phyloP scores from a whole-genome alignment of 2,329 filamentous ascomycete genomes.

The Monosporascus cannonballus region DNA sequence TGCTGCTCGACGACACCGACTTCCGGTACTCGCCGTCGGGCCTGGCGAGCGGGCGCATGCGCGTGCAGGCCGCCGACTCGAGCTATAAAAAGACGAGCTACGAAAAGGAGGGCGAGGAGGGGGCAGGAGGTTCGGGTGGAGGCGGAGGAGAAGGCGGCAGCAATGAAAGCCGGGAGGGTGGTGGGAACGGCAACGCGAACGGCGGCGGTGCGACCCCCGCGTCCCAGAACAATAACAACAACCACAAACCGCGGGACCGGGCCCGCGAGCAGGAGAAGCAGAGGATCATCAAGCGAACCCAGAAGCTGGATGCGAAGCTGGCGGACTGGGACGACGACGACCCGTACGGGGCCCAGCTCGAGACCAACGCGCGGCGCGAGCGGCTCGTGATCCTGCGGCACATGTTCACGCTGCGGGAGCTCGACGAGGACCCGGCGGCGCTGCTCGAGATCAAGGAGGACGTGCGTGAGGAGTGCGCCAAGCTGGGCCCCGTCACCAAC shows the following conservation, averaged over 20 bases:
- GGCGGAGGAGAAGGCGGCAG: slow-evolving; percentile 12
- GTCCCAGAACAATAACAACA: slow-evolving; percentile 30
- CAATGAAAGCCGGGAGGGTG: slow-evolving; percentile 2
- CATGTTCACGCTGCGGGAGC: slow-evolving; percentile 84
- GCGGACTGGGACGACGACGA: slow-evolving; percentile 96
- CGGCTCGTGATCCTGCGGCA: slow-evolving; percentile 83
- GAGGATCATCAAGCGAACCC: slow-evolving; percentile 86
- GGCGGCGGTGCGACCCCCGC: background rate
- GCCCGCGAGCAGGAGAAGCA: slow-evolving; percentile 64
- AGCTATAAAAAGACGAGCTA: slow-evolving; percentile 89
- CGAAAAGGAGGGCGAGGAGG: slow-evolving; percentile 30
- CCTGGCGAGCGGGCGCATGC: slow-evolving; percentile 59
- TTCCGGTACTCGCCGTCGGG: slow-evolving; percentile 60
- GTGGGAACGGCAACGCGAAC: slow-evolving; percentile 11
- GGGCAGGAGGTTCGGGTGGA: slow-evolving; percentile 6
- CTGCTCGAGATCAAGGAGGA: slow-evolving; percentile 92
- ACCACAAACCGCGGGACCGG: slow-evolving; percentile 39
- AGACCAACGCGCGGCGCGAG: slow-evolving; percentile 54
- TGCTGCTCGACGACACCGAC: slow-evolving; percentile 73
- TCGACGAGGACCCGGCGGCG: slow-evolving; percentile 77
- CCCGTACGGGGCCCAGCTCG: slow-evolving; percentile 44
- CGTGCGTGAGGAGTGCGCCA: slow-evolving; percentile 81
- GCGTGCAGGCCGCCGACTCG: slow-evolving; percentile 76
- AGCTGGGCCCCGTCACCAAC: slow-evolving; percentile 83
- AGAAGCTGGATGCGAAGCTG: slow-evolving; percentile 85